phyloP scores from a whole-genome alignment of 176 grass and related monocot genomes.

The Puya raimondii region DNA sequence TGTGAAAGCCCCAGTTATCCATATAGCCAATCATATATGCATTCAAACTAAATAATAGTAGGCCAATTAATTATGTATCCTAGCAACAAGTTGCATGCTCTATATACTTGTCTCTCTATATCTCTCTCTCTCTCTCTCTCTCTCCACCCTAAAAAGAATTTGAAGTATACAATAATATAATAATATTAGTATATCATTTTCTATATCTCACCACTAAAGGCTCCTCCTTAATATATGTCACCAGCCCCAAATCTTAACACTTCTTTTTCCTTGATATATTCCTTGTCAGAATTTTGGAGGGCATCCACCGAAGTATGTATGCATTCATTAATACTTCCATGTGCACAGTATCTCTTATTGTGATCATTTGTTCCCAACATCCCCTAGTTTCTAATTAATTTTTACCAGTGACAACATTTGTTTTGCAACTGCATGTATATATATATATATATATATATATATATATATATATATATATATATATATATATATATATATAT shows the following conservation, averaged over 20 bases:
- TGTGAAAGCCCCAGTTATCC: slow-evolving; percentile 20
- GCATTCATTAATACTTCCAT: slow-evolving; percentile 3
- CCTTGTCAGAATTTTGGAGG: background rate
- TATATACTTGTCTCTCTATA: background rate
- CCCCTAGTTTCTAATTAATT: background rate
- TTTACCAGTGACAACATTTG: too few relatives aligned
- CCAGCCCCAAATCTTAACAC: slow-evolving; percentile 29
- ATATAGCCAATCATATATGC: slow-evolving; percentile 31
- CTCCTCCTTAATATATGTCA: slow-evolving; percentile 25
- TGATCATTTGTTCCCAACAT: background rate
- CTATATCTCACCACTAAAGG: slow-evolving; percentile 26
- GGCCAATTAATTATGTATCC: slow-evolving; percentile 8
- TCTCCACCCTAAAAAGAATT: background rate
- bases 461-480: too few relatives aligned
- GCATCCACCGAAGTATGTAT: background rate
- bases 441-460: too few relatives aligned
- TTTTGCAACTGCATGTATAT: too few relatives aligned
- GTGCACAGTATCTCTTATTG: slow-evolving; percentile 23
- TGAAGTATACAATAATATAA: background rate
- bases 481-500: too few relatives aligned
- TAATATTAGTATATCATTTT: slow-evolving; percentile 10
- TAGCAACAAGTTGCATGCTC: background rate
- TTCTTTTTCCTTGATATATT: slow-evolving; percentile 20
- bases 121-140: background rate
- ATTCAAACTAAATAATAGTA: slow-evolving; percentile 23